Evolutionary conservation across 2,329 filamentous ascomycete genomes (phyloP), one percentile per base, ranked within the genome.

Genomic region (Epichloe sp.): DNA sequence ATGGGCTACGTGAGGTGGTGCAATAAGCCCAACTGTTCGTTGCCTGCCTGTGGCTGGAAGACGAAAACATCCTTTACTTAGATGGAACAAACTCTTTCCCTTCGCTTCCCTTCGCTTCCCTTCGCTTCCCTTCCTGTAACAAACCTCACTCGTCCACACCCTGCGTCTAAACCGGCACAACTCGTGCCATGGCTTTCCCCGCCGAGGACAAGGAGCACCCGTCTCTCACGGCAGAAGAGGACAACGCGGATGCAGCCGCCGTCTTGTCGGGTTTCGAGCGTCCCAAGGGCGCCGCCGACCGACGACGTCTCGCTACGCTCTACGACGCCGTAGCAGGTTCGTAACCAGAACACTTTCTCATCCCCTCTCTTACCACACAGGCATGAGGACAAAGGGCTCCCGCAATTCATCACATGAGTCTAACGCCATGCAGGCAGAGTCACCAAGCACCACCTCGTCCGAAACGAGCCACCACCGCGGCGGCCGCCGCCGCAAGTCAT

Each of bases 251-350:
- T 15, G 47, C 42, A 17, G 54, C 26, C 6, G 6, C 53, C 6
- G 23, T 7, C 3, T 42, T 43, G 34, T 51, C 49, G 43, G 52
- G 53, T 41, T 45, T 49, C 17, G 50, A 58, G 44, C 48, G 49
- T n/a, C 40, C 42, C 46, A 14, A 37, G 36, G 46, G 23, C 17
- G 6, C 14, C 15, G 38, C 43, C 11, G 38, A 19, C 19, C 62
- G 64, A 14, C 61, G 66, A 43, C 64, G 65, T 15, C 62, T 66
- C 38, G 73, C 76, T 41, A 86, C 75, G 19, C 66, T 89, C 19
- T 89, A 85, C 65, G 85, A 89, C 66, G 84, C 83, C 15, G 82
- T 87, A 50, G 83, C 83, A 59, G 83, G 83, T 84, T 41, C 12
- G 37, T 50, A 11, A 11, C 15, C 45, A 11, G 10, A 3, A 31